Conservation (phyloP, 2,329 filamentous ascomycete genomes). For the Dendryphion nanum region DNA sequence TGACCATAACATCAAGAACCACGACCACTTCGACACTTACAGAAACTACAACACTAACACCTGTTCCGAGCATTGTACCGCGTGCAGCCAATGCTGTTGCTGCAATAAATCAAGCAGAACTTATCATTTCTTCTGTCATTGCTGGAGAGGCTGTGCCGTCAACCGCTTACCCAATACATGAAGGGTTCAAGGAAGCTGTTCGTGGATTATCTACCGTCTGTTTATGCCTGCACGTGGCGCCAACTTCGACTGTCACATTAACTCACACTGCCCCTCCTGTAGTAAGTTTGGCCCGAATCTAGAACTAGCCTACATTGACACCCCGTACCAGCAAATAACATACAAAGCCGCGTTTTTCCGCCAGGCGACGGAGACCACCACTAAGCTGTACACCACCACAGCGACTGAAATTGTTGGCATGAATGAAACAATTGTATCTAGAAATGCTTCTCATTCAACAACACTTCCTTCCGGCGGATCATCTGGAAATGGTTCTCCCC, state of each 20-base stretch:
- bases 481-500: neutral
- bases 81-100: conserved; percentile 15
- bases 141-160: conserved; percentile 12
- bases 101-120: conserved; percentile 17
- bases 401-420: neutral
- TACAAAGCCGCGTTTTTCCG: neutral
- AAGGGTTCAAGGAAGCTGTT: conserved; percentile 10
- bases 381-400: conserved; percentile 5
- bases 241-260: conserved; percentile 26
- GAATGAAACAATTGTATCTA: neutral
- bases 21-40: conserved; percentile 22
- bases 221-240: conserved; percentile 26
- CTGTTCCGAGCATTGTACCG: conserved; percentile 10
- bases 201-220: conserved; percentile 28
- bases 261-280: conserved; percentile 21
- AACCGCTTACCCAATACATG: neutral
- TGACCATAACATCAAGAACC: conserved; percentile 13
- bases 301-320: too few species aligned
- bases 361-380: conserved; percentile 1
- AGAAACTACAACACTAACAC: conserved; percentile 18
- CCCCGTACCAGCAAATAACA: too few species aligned
- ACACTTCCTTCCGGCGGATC: conserved; percentile 3
- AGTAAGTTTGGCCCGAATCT: conserved; percentile 20
- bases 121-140: conserved; percentile 22
- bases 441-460: neutral